These are phyloP conservation scores for Neofusicoccum ribis DNA, from an alignment of 2,329 filamentous ascomycete species.

Conservation along the genomic window DNA sequence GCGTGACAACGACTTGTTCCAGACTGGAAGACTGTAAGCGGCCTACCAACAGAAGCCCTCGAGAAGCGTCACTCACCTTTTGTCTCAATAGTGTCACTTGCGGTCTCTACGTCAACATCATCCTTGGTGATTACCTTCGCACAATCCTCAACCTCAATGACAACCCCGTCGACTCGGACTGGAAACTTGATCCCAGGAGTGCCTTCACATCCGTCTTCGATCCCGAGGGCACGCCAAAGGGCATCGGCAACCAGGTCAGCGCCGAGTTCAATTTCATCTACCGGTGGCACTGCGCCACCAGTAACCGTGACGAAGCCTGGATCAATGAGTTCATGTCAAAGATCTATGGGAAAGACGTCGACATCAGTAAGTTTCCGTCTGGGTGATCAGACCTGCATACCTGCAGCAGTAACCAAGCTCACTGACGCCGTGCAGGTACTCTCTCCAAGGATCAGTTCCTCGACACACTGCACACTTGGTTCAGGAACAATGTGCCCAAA, in stretches of 20 bases:
- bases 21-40: conserved; percentile 29
- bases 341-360: conserved; percentile 4
- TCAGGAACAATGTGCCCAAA: conserved; percentile 54
- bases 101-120: conserved; percentile 48
- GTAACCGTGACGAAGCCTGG: conserved; percentile 72
- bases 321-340: conserved; percentile 56
- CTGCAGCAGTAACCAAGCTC: not conserved
- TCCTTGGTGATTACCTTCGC: conserved; percentile 48
- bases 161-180: conserved; percentile 62
- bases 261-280: conserved; percentile 84
- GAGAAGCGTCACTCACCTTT: conserved; percentile 37
- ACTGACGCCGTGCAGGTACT: conserved; percentile 31
- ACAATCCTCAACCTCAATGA: conserved; percentile 57
- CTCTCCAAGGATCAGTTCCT: conserved; percentile 61
- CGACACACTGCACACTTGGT: conserved; percentile 52
- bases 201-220: conserved; percentile 7
- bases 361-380: not conserved
- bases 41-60: too few species aligned
- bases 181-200: conserved; percentile 70
- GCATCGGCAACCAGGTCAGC: conserved; percentile 75
- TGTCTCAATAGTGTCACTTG: conserved; percentile 41
- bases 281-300: conserved; percentile 77
- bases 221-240: conserved; percentile 57
- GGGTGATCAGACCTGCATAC: not conserved
- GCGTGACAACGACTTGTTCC: not conserved